phyloP scores from a whole-genome alignment of 169 alveolate genomes.

The Eimeria tenella region DNA sequence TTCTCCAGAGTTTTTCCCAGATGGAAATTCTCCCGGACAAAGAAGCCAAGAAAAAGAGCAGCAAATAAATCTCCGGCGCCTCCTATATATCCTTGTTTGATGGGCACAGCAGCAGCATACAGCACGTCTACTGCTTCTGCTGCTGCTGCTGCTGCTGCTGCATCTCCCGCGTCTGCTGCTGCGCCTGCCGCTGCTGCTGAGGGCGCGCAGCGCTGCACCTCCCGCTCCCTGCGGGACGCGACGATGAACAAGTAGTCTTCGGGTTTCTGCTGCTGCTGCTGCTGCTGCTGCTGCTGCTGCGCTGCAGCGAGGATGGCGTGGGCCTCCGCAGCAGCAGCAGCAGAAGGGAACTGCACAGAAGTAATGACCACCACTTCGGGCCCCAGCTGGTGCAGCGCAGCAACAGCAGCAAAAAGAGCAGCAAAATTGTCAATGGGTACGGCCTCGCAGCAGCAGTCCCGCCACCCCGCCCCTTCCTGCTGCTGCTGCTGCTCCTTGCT shows the following conservation, averaged over 20 bases:
- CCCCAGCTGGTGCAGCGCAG: slow-evolving; percentile 57
- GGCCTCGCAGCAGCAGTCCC: neutral
- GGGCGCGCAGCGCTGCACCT: slow-evolving; percentile 34
- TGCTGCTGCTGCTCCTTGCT: slow-evolving; percentile 1
- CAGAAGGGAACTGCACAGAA: neutral
- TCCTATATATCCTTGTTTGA: neutral
- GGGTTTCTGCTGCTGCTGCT: neutral
- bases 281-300: neutral
- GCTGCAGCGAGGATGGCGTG: neutral
- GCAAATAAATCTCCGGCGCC: slow-evolving; percentile 24
- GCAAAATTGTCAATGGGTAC: neutral
- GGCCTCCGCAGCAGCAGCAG: slow-evolving; percentile 9
- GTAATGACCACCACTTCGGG: slow-evolving; percentile 65
- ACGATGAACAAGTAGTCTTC: neutral
- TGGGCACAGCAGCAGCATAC: neutral
- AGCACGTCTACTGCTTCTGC: neutral
- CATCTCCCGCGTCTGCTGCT: neutral
- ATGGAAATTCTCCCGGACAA: neutral
- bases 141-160: neutral
- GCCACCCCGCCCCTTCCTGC: slow-evolving; percentile 26
- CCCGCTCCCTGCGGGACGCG: slow-evolving; percentile 5
- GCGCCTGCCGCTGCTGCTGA: neutral
- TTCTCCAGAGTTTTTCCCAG: neutral
- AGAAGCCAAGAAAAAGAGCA: neutral
- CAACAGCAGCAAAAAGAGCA: neutral